Evolutionary conservation across 371 early-diverging fungal species (phyloP), one percentile per base, ranked within the genome.

Genomic region (Mucor velutinosus): DNA sequence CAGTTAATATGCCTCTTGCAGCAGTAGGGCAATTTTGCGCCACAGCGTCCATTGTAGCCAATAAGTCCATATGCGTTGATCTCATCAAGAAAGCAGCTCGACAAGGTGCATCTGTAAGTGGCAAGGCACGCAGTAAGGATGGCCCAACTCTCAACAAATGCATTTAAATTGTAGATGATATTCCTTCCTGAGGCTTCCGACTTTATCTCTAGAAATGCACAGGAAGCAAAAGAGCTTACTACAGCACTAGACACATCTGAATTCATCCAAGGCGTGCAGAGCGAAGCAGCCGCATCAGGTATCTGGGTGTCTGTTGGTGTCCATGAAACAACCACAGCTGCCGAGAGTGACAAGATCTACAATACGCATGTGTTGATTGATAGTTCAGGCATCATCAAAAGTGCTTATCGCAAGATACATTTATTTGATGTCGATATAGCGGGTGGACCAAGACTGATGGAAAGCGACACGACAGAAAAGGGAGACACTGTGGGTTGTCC

Each of bases 151-250:
- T 27, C 25, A 59, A 23, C 14, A 33, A 27, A 19, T 53, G 6
- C 14, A 67, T 10, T 11, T 17, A 39, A 3, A 1, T 6, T 41
- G 27, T 65, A 90, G 90, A 88, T 91, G 82, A 70, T 94, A 23
- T 95, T 94, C 76, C 77, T 95, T 11, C 95, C 95, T 0, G 95
- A 95, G 69, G 88, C 92, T 7, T 88, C 90, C 30, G 95, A 95
- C 74, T 95, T 92, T 66, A 90, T 95, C 49, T 86, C 91, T 12
- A 77, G 73, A 25, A 75, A 75, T 41, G 74, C 73, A 17, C 78
- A 80, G 17, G 83, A 88, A 61, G 76, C 85, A 7, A 41, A 84
- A 1, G 53, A 71, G 6, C 76, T 92, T 15, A 82, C 93, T 1
- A 78, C 82, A 17, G 43, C 76, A 1, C 59, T 89, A 10, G 75